These are phyloP conservation scores for Heterobasidion irregulare DNA, from an alignment of 1,284 basidiomycete genomes.

Conservation along the genomic window DNA sequence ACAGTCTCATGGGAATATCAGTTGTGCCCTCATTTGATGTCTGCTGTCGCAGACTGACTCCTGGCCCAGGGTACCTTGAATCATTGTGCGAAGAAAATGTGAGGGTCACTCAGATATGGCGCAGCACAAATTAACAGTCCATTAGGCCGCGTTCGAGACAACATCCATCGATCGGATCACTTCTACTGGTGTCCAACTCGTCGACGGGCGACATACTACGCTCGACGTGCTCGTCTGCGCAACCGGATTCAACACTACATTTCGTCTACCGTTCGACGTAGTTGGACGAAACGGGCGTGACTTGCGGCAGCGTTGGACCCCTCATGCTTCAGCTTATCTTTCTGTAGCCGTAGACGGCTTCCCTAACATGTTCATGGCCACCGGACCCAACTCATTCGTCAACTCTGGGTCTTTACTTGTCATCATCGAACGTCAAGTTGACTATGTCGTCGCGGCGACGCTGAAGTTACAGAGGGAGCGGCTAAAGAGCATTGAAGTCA, in stretches of 20 bases:
- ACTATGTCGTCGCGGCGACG: conserved; percentile 38
- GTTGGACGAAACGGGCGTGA: conserved; percentile 35
- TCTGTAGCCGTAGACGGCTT: conserved; percentile 43
- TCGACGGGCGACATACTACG: conserved; percentile 37
- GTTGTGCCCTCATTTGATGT: conserved; percentile 6
- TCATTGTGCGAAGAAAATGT: conserved; percentile 54
- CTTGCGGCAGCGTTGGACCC: conserved; percentile 35
- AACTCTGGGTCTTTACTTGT: conserved; percentile 41
- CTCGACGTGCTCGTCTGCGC: conserved; percentile 52
- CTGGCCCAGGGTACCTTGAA: conserved; percentile 34
- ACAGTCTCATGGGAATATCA: neutral
- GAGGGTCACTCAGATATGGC: neutral
- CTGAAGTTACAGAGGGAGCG: conserved; percentile 46
- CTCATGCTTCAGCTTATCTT: conserved; percentile 41
- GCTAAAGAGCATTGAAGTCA: conserved; percentile 43
- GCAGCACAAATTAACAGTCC: neutral
- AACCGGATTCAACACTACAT: conserved; percentile 46
- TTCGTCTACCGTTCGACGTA: conserved; percentile 34
- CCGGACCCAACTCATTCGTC: conserved; percentile 44
- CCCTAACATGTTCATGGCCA: conserved; percentile 44
- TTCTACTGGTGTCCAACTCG: conserved; percentile 39
- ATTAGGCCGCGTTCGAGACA: conserved; percentile 41
- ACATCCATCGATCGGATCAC: conserved; percentile 36
- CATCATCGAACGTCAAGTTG: conserved; percentile 41
- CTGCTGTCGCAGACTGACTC: conserved; percentile 40